Percentiles rank a stretch among this genome's conserved stretches.
Conservation (phyloP, 108 stramenopile genomes). For the Nitzschia sp. region DNA sequence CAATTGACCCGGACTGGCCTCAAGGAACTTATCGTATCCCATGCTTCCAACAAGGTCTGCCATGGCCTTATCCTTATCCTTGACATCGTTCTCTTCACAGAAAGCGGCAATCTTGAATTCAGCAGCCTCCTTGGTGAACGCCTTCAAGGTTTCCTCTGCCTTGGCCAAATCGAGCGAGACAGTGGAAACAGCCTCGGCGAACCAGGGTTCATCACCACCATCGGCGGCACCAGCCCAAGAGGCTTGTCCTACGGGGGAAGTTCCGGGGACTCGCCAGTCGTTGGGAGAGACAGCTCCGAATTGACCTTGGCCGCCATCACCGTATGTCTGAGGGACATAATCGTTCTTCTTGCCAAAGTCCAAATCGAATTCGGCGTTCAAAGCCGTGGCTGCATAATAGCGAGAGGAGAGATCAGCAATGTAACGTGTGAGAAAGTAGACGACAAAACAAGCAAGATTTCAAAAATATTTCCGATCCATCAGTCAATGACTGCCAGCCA, state of each 20-base stretch:
- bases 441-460: too few species aligned
- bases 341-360: constrained; percentile 84
- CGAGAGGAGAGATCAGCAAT: too few species aligned
- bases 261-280: constrained; percentile 89
- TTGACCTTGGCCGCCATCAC: constrained; percentile 89
- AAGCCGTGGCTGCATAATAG: constrained; percentile 25
- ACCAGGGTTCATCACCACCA: constrained; percentile 93
- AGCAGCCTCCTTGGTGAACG: constrained; percentile 91
- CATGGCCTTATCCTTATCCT: constrained; percentile 57
- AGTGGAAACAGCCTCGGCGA: constrained; percentile 89
- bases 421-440: too few species aligned
- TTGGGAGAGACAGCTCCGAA: constrained; percentile 88
- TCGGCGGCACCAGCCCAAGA: constrained; percentile 81
- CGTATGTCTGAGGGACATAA: constrained; percentile 72
- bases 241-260: constrained; percentile 81
- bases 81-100: constrained; percentile 59
- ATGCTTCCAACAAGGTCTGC: constrained; percentile 75
- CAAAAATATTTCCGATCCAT: too few species aligned
- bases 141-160: constrained; percentile 85
- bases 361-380: constrained; percentile 68
- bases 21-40: constrained; percentile 86
- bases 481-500: not conserved
- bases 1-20: constrained; percentile 73
- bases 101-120: constrained; percentile 86
- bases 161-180: constrained; percentile 85